A percentile compares a stretch with the other conserved stretches of the same genome.
phyloP scores from a whole-genome alignment of 768 basidiomycete species.

The Calocybe indica region DNA sequence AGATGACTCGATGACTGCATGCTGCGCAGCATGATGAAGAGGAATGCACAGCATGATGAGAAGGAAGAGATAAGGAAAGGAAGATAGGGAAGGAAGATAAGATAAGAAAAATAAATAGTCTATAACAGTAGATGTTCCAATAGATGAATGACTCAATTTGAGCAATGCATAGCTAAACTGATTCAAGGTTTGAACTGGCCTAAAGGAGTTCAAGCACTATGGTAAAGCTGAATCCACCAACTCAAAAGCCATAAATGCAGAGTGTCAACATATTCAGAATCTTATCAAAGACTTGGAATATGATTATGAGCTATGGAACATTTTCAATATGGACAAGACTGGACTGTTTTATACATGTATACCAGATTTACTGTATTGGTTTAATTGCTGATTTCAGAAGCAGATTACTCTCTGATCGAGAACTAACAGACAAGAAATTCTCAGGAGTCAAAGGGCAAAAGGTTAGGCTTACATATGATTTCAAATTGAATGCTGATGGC shows the following conservation, averaged over 20 bases:
- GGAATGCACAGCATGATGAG: no score
- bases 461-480: constrained; percentile 22
- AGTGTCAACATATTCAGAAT: constrained; percentile 17
- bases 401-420: constrained; percentile 25
- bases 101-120: constrained; percentile 17
- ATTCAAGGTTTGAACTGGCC: constrained; percentile 17
- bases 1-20: no score
- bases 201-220: constrained; percentile 22
- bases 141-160: constrained; percentile 23
- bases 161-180: constrained; percentile 27
- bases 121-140: constrained; percentile 20
- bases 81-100: no score
- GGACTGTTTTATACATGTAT: constrained; percentile 27
- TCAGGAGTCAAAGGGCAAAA: constrained; percentile 28
- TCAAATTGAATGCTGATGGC: constrained; percentile 29
- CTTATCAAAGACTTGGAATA: constrained; percentile 19
- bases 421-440: constrained; percentile 15
- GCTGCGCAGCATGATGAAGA: no score
- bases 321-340: constrained; percentile 32
- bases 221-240: constrained; percentile 28
- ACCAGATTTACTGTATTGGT: not conserved
- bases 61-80: no score
- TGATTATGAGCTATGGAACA: constrained; percentile 20
- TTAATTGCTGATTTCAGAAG: not conserved
- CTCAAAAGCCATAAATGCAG: constrained; percentile 15